Conservation (phyloP, 1,139 yeast species). For the Magnusiomyces ingens region DNA sequence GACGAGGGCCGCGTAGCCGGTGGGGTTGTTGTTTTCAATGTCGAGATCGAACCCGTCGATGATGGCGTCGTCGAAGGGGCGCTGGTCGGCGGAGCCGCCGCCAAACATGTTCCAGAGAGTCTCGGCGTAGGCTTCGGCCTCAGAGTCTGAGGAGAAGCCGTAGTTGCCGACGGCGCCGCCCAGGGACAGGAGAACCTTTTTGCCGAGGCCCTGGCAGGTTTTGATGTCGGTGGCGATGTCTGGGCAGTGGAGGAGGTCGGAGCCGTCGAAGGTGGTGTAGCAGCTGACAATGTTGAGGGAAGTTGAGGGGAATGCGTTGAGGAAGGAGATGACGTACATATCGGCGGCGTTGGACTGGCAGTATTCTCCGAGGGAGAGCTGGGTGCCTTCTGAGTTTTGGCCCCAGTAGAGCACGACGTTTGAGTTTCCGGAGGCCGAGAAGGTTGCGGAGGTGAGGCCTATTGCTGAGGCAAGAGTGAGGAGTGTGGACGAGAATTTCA, state of each 20-base stretch:
- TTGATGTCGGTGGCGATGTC: constrained; percentile 61
- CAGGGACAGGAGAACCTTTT: constrained; percentile 62
- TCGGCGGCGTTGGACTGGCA: constrained; percentile 67
- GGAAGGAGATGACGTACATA: constrained; percentile 64
- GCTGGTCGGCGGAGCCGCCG: constrained; percentile 45
- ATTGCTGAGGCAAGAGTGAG: constrained; percentile 4
- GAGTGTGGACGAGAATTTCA: not conserved
- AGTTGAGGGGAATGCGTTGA: constrained; percentile 49
- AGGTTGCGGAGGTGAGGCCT: constrained; percentile 7
- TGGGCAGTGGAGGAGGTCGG: constrained; percentile 51
- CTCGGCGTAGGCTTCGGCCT: constrained; percentile 62
- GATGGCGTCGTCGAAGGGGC: constrained; percentile 68
- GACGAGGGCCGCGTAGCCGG: constrained; percentile 50
- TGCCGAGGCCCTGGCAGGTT: constrained; percentile 68
- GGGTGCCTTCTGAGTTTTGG: constrained; percentile 64
- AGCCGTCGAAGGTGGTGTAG: constrained; percentile 40
- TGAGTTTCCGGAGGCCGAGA: constrained; percentile 11
- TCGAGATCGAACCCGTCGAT: constrained; percentile 70
- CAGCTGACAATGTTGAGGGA: constrained; percentile 66
- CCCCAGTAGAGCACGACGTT: constrained; percentile 80
- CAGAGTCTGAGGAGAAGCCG: constrained; percentile 55
- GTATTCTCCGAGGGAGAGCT: constrained; percentile 55
- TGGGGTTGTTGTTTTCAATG: constrained; percentile 48
- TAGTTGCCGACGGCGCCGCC: constrained; percentile 81
- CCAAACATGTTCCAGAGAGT: constrained; percentile 82